Percentiles rank a stretch among this genome's conserved stretches.
These are phyloP conservation scores for Knoxdaviesia proteae DNA, from an alignment of 2,329 filamentous ascomycete species.

Conservation along the genomic window DNA sequence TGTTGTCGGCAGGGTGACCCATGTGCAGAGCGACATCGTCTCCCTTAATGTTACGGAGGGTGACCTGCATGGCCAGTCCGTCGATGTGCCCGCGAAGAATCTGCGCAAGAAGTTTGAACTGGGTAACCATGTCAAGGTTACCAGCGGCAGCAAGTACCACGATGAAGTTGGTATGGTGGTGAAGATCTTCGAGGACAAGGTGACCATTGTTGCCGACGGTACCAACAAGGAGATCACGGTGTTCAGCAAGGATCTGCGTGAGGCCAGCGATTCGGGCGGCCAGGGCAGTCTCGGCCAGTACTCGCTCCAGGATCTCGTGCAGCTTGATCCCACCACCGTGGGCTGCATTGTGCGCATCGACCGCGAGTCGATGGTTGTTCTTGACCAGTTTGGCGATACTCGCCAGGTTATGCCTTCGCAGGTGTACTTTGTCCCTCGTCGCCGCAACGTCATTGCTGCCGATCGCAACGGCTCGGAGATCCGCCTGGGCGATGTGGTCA, in stretches of 20 bases:
- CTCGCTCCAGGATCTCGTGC: constrained; percentile 80
- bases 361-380: constrained; percentile 68
- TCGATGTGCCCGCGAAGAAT: constrained; percentile 82
- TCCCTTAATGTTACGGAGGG: constrained; percentile 72
- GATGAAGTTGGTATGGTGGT: constrained; percentile 97
- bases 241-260: constrained; percentile 89
- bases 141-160: constrained; percentile 80
- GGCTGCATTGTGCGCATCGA: constrained; percentile 91
- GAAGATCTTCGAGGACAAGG: constrained; percentile 74
- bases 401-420: constrained; percentile 75
- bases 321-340: constrained; percentile 80
- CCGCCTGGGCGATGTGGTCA: constrained; percentile 73
- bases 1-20: constrained; percentile 65
- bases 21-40: constrained; percentile 81
- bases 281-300: constrained; percentile 72
- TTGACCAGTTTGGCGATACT: constrained; percentile 76
- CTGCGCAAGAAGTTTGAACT: constrained; percentile 81
- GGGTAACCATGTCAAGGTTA: constrained; percentile 97
- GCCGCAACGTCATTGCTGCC: constrained; percentile 71
- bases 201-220: constrained; percentile 83
- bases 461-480: constrained; percentile 91
- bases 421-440: constrained; percentile 71
- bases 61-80: constrained; percentile 58
- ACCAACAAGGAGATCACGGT: constrained; percentile 88
- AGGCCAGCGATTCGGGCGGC: constrained; percentile 79